Evolutionary conservation across 305 asterid species (phyloP), one percentile per base, ranked within the genome.

Genomic region (Ajuga reptans): DNA sequence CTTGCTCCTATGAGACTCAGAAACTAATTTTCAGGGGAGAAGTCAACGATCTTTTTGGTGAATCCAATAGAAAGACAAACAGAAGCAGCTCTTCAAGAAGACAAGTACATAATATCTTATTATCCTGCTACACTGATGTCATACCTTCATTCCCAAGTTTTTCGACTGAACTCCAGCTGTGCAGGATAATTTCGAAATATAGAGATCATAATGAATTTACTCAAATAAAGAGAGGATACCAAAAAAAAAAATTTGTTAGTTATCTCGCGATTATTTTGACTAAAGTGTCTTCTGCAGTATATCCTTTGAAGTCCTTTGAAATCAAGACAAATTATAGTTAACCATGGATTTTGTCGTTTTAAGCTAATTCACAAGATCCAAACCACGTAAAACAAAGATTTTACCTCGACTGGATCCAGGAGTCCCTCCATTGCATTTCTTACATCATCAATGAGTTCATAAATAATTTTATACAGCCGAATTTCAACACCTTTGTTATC

Each of bases 381-480:
- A 31, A 46, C 50, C 39, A 27, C 16, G 56, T 46, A 57, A 16
- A 70, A n/a, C 15, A 2, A 68, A 68, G 63, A 41, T 8, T 61
- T 75, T 86, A 94, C 99, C 97, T 94, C 96, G 11, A 91, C 96
- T 18, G 86, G 52, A 59, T 91, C 98, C 71, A 94, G 84, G 77
- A 91, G 96, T 55, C 96, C 96, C 85, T 94, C 99, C 99, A 94
- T 94, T 52, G 96, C 96, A 8, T 77, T 89, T 39, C 99, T 80
- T 59, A 94, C 87, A 66, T 94, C 98, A 60, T 94, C 98, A 77
- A 94, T 85, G 79, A 94, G 96, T 49, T 93, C 99, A 52, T 93
- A 93, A 71, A 93, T 93, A 60, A 93, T 89, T 86, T 62, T 89
- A 74, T 86, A 93, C 7, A 84, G 66, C 71, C 97, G 87, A 46